These are phyloP conservation scores for Triglochin maritima DNA, from an alignment of 106 monocot species.

Conservation along the genomic window DNA sequence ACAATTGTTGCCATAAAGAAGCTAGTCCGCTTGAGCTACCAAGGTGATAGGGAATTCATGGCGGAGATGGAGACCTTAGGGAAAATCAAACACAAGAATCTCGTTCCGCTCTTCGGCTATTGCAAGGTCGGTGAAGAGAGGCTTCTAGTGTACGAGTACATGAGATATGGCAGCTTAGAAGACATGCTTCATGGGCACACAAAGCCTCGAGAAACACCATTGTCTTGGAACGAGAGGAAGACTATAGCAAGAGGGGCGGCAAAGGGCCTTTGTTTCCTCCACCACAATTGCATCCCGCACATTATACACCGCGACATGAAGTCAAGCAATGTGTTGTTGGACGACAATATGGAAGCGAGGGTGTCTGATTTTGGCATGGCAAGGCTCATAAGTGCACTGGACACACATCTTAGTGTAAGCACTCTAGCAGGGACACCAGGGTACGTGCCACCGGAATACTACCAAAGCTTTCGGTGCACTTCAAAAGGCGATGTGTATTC, in stretches of 20 bases:
- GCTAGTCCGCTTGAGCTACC: conserved; percentile 71
- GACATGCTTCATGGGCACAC: conserved; percentile 42
- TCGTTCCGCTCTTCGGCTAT: conserved; percentile 37
- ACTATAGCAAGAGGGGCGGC: conserved; percentile 55
- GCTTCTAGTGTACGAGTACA: conserved; percentile 71
- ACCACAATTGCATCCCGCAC: conserved; percentile 85
- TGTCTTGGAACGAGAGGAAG: conserved; percentile 61
- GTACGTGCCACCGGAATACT: conserved; percentile 80
- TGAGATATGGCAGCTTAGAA: conserved; percentile 64
- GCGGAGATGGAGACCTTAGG: conserved; percentile 94
- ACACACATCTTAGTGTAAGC: conserved; percentile 80
- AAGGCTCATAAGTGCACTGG: conserved; percentile 62
- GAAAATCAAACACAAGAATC: conserved; percentile 77
- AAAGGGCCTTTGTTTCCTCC: conserved; percentile 64
- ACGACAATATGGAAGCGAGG: conserved; percentile 59
- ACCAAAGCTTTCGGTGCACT: conserved; percentile 81
- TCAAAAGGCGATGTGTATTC: conserved; percentile 74
- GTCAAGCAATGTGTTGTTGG: conserved; percentile 72
- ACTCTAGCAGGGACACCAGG: conserved; percentile 76
- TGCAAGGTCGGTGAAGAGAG: background rate
- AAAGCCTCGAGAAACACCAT: background rate
- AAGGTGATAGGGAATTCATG: conserved; percentile 72
- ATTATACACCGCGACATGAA: conserved; percentile 89
- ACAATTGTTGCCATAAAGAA: conserved; percentile 72
- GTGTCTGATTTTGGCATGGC: conserved; percentile 89